Evolutionary conservation across 192 early-diverging fungal species (phyloP), one percentile per base, ranked within the genome.

Genomic region (Chytriomyces confervae): DNA sequence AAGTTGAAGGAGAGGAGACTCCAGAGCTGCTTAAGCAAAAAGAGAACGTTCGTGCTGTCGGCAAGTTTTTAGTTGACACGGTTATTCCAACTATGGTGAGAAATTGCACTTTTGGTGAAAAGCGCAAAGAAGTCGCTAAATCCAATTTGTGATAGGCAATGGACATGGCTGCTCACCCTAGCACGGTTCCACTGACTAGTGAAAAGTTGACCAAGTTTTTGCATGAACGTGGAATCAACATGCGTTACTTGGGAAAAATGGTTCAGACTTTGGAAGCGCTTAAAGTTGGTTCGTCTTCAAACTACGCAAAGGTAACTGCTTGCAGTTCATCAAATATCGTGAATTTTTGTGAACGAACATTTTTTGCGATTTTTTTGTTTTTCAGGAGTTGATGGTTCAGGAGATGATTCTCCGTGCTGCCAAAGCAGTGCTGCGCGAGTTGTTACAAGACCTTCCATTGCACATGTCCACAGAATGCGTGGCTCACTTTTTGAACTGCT

Each of bases 171-270:
- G 57, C 75, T 62, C 48, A 80, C 36, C 66, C 71, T 16, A 36
- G 20, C 13, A 74, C 44, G 23, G 92, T 82, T 2, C 97, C 96
- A 29, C 79, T 93, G 20, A 95, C 95, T 83, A 91, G 93, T 53
- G 88, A 88, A 53, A 85, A 89, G 13, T 84, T 99, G n/a, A 91
- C 91, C 10, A 87, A 85, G 70, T 85, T 90, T 6, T 91, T 99
- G 88, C 97, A 99, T 84, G 92, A 90, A 61, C 94, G 94, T 50
- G 97, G 97, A 75, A 92, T 99, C 84, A 97, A 98, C 83, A 97
- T 98, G 94, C 91, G 97, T 45, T 98, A 97, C 77, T 87, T 99
- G 24, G 97, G 96, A 8, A 88, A 83, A 60, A 87, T 97, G 5
- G 90, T 90, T 20, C 67, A 84, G 50, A 72, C 92, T 24, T 84